Conservation (phyloP, 2,329 filamentous ascomycete species). For the Aspergillus hortae region DNA sequence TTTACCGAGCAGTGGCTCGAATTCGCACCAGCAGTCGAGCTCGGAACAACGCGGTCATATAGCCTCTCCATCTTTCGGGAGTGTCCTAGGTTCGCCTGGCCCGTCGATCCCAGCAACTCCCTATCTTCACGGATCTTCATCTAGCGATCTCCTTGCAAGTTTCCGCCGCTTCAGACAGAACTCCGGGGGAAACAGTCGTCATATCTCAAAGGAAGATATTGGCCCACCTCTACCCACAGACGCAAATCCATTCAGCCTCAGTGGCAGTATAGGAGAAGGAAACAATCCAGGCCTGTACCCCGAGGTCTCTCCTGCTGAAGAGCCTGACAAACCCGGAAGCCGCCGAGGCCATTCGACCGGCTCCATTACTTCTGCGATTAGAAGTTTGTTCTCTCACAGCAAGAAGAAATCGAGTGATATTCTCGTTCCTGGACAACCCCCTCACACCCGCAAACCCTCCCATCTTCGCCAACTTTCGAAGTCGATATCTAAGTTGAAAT, state of each 20-base stretch:
- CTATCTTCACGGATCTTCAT: neutral
- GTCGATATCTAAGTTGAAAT: conserved; percentile 1
- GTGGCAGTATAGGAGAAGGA: neutral
- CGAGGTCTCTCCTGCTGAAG: neutral
- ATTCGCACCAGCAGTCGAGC: neutral
- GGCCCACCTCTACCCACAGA: neutral
- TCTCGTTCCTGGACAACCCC: neutral
- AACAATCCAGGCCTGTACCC: neutral
- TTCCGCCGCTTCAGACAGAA: neutral
- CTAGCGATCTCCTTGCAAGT: neutral
- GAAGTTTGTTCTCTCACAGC: conserved; percentile 3
- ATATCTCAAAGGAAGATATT: neutral
- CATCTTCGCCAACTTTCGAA: conserved; percentile 1
- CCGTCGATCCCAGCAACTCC: neutral
- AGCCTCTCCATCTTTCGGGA: neutral
- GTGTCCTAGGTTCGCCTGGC: neutral
- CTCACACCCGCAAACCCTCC: neutral
- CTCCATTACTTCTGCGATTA: conserved; percentile 3
- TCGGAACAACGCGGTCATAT: neutral
- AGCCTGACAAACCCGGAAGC: neutral
- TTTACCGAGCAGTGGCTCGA: neutral
- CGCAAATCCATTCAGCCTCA: neutral
- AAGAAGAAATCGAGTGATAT: neutral
- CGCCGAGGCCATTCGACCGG: conserved; percentile 1
- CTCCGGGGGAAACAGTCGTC: neutral